A percentile compares a stretch with the other conserved stretches of the same genome.
Evolutionary conservation across 1,139 yeast genomes (phyloP).

Genomic region (Magnusiomyces fungicola): DNA sequence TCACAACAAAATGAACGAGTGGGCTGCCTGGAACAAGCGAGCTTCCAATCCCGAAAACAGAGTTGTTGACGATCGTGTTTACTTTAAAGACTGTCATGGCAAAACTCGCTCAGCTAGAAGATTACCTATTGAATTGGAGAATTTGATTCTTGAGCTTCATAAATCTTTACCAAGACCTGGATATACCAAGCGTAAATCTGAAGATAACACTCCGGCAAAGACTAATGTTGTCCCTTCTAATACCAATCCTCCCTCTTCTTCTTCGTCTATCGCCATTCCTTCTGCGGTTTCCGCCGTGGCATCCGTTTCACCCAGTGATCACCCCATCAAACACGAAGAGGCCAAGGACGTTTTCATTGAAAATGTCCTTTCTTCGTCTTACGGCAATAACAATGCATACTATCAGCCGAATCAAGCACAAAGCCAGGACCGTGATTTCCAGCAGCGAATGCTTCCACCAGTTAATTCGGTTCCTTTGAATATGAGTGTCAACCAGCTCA

Average conservation of each 20-base stretch:
- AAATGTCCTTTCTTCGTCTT: background rate
- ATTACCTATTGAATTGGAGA: background rate
- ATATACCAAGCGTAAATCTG: background rate
- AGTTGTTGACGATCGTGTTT: slow-evolving; percentile 2
- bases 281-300: too few relatives aligned
- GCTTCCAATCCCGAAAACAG: slow-evolving; percentile 3
- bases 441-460: too few relatives aligned
- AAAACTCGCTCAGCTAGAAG: background rate
- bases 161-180: slow-evolving; percentile 4
- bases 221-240: background rate
- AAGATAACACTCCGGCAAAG: too few relatives aligned
- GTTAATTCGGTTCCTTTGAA: too few relatives aligned
- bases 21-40: slow-evolving; percentile 2
- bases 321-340: background rate
- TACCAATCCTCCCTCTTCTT: background rate
- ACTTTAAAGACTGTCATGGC: slow-evolving; percentile 3
- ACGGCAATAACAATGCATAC: background rate
- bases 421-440: background rate
- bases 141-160: background rate
- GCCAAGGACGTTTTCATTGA: background rate
- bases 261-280: background rate
- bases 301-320: background rate
- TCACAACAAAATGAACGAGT: slow-evolving; percentile 6
- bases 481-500: background rate
- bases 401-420: background rate